Evolutionary conservation across 2,329 filamentous ascomycete species (phyloP).

Genomic region (Cladosporium sp.): DNA sequence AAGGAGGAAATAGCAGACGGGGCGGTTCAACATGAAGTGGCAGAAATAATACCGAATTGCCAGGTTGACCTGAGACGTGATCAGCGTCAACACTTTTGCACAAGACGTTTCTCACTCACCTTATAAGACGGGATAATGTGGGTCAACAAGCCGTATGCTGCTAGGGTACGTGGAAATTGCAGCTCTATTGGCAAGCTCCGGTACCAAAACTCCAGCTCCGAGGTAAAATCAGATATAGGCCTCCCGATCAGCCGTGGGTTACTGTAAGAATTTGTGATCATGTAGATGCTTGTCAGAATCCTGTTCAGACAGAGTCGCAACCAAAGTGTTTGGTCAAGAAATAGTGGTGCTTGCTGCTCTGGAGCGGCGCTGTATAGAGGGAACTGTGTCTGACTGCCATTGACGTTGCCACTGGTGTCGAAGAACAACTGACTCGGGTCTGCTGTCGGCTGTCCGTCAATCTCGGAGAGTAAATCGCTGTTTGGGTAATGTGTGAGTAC

Average conservation of each 20-base stretch:
- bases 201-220: conserved; percentile 11
- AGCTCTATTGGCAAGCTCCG: conserved; percentile 11
- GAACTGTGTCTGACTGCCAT: conserved; percentile 10
- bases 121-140: conserved; percentile 12
- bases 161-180: conserved; percentile 10
- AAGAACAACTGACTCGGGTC: conserved; percentile 6
- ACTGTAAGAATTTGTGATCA: conserved; percentile 13
- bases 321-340: conserved; percentile 11
- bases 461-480: conserved; percentile 10
- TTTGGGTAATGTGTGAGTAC: background rate
- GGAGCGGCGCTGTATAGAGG: conserved; percentile 8
- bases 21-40: conserved; percentile 7
- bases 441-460: conserved; percentile 9
- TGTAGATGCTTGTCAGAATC: conserved; percentile 11
- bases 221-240: conserved; percentile 10
- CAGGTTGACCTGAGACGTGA: conserved; percentile 3
- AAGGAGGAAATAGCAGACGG: conserved; percentile 11
- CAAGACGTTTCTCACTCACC: background rate
- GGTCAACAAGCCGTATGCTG: conserved; percentile 10
- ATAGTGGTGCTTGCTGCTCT: conserved; percentile 11
- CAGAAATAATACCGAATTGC: conserved; percentile 12
- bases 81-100: background rate
- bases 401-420: conserved; percentile 12
- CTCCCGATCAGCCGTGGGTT: conserved; percentile 9
- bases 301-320: conserved; percentile 9